phyloP scores from a whole-genome alignment of 352 stramenopile genomes.

The Phytophthora vignae region DNA sequence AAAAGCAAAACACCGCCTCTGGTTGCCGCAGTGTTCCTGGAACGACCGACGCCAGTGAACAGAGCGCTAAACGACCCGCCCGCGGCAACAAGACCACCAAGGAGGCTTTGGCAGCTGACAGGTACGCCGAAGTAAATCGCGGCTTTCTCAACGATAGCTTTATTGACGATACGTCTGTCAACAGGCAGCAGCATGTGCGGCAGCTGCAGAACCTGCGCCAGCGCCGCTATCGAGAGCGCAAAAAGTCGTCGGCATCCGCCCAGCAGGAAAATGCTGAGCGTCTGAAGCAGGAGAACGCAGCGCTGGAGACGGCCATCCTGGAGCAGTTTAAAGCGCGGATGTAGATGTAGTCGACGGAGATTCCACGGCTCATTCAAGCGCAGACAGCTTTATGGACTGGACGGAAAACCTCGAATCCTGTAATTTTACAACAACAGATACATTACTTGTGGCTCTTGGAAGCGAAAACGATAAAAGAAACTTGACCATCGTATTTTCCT shows the following conservation, averaged over 20 bases:
- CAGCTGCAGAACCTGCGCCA: conserved; percentile 55
- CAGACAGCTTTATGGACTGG: no score
- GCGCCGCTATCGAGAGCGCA: conserved; percentile 56
- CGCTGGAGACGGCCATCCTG: conserved; percentile 50
- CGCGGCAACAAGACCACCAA: neutral
- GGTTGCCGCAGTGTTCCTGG: neutral
- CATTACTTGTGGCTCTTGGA: no score
- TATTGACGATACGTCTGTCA: neutral
- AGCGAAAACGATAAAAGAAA: no score
- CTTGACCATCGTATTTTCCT: no score
- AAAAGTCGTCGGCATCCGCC: conserved; percentile 44
- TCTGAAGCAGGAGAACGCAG: conserved; percentile 61
- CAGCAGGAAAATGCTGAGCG: conserved; percentile 47
- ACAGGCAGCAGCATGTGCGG: conserved; percentile 44
- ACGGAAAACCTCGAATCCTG: no score
- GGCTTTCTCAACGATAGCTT: neutral
- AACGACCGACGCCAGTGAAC: neutral
- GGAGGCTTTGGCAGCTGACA: neutral
- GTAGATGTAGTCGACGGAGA: no score
- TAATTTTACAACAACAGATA: no score
- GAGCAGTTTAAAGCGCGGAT: conserved; percentile 17
- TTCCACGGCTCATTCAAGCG: no score
- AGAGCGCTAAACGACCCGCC: neutral
- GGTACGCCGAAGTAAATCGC: neutral
- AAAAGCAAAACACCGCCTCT: neutral